Evolutionary conservation across 2,329 filamentous ascomycete species (phyloP), one percentile per base, ranked within the genome.

Genomic region (Xylaria digitata): DNA sequence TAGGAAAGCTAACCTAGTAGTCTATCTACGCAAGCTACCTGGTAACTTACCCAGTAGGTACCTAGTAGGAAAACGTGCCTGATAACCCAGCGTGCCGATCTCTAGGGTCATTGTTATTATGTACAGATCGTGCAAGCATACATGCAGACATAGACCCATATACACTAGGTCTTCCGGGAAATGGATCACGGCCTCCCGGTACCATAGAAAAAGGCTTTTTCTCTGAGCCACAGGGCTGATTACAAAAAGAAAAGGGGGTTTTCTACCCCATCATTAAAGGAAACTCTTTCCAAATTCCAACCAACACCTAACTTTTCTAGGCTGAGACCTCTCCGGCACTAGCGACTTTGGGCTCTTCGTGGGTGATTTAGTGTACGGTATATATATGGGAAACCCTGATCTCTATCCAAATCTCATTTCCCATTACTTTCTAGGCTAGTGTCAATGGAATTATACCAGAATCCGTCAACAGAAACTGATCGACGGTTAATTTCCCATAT

Each of bases 181-280:
- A 19, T 57, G 42, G 61, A 63, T 63, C 63, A 64, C 53, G 48
- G 6, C 32, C 32, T 42, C 32, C 62, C 23, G 40, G 48, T 34
- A 23, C 34, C 32, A 45, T 45, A 42, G 49, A 60, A 37, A 37
- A 30, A 61, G 56, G 56, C 46, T 52, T 40, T 45, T 23, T 52
- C 19, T 17, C 61, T 32, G 49, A 58, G 56, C 60, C 52, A 69
- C 63, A 69, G 55, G 64, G 67, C 67, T 69, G 63, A 60, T 63
- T 49, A 34, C 45, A 48, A 61, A 63, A 63, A 66, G 23, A 52
- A 66, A 60, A 66, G 19, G 49, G 46, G 21, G 34, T 40, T 46
- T 23, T 48, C 19, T 63, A 13, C 23, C 32, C 53, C 32, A 42
- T 34, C 40, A 59, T 53, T 53, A 40, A 54, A 30, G 9, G 34